Base-by-base conservation (phyloP, 2,329 filamentous ascomycete genomes). In the Blumeriella jaapii region DNA sequence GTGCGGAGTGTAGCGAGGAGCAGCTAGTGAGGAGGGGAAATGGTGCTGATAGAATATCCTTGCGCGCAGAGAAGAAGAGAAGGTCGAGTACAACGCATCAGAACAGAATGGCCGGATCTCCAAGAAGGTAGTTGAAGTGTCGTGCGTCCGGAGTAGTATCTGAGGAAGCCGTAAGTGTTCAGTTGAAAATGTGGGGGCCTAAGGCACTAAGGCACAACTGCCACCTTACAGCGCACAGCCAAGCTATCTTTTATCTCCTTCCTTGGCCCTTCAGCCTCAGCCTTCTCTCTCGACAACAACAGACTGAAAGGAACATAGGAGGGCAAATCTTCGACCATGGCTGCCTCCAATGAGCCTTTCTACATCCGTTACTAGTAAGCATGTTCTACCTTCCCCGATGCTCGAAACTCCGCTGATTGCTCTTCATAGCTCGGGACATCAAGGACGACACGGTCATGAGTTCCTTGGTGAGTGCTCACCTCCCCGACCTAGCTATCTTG, bases 351-450 rank as follows among this genome's bases (percentile, higher is more conserved):
- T 69, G 51, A 81, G 71, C 59, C 82, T 6, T 96, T 98, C 59
- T 98, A 98, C 56, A 65, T 98, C 49, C 79, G 91, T 54, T 98
- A 98, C 69, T 98, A 98, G 89, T 95, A 74, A 59, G 82, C 34
- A 5, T 3, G 15, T 14, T 30, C 28, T 4, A 13, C 12, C 9
- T 24, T 4, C 7, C n/a, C n/a, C 8, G 25, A 6, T 32, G 18
- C 23, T 15, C 24, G 36, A 34, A 36, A n/a, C 15, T 16, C 7
- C 39, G 19, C 44, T 51, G 39, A 48, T 24, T 11, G 11, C 25
- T 15, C 18, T 54, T 45, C 55, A 46, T 40, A 96, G 89, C 69
- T 96, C 91, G 50, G 91, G 91, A 54, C 91, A 98, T 62, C 91
- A 86, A 61, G 91, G 91, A 55, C 82, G 89, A 47, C 95, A 96